Percentiles rank a stretch among this genome's conserved stretches.
These are phyloP conservation scores for Fusarium nisikadoi DNA, from an alignment of 2,329 filamentous ascomycete genomes.

Conservation along the genomic window DNA sequence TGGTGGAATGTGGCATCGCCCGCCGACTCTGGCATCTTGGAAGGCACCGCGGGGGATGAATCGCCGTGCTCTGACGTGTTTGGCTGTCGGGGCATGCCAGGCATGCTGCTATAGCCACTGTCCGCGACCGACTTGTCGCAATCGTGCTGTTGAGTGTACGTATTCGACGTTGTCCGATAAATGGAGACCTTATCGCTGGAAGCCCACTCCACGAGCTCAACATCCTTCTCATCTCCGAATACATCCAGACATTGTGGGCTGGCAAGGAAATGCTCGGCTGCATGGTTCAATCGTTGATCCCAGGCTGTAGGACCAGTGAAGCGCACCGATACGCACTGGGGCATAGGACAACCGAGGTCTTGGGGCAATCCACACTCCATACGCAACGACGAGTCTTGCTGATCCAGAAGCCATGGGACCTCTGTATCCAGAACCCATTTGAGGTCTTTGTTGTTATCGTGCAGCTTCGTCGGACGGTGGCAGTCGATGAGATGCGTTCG, in stretches of 20 bases:
- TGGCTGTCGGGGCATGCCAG: fast-evolving
- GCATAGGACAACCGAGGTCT: fast-evolving
- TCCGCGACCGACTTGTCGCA: fast-evolving
- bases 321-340: fast-evolving
- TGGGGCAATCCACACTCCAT: fast-evolving
- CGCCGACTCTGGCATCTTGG: fast-evolving
- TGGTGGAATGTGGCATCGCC: no score
- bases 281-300: fast-evolving
- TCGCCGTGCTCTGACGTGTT: fast-evolving
- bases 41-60: fast-evolving
- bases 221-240: fast-evolving
- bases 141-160: fast-evolving
- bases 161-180: fast-evolving
- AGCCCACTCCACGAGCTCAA: fast-evolving
- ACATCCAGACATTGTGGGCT: fast-evolving
- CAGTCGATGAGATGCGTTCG: fast-evolving
- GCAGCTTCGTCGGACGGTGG: fast-evolving
- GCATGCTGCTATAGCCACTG: background rate
- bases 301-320: fast-evolving
- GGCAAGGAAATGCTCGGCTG: fast-evolving
- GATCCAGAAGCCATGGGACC: fast-evolving
- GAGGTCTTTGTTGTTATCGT: background rate
- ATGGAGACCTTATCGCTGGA: fast-evolving
- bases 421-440: background rate
- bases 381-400: fast-evolving